A percentile compares a stretch with the other conserved stretches of the same genome.
Evolutionary conservation across 371 early-diverging fungal species (phyloP).

Genomic region (Parasitella parasitica): DNA sequence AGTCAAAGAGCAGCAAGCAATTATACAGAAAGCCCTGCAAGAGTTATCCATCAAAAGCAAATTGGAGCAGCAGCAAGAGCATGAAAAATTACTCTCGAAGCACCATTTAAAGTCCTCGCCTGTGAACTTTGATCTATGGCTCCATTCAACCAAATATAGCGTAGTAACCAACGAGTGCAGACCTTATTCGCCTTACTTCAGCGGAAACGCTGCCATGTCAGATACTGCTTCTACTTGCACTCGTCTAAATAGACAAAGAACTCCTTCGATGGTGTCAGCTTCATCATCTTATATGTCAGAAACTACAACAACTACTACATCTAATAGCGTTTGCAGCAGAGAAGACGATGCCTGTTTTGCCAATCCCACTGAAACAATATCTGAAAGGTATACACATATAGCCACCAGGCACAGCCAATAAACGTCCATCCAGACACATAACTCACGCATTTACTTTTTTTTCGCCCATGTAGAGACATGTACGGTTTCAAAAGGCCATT

Average conservation of each 20-base stretch:
- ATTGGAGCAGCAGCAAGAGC: slow-evolving; percentile 5
- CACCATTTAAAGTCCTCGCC: background rate
- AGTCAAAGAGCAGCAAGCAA: slow-evolving; percentile 17
- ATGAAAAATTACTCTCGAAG: background rate
- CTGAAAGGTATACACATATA: background rate
- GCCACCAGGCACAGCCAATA: too few relatives aligned
- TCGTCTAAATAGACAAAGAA: slow-evolving; percentile 7
- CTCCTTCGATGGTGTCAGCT: slow-evolving; percentile 10
- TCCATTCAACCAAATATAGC: background rate
- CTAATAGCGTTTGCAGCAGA: background rate
- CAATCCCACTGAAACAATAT: background rate
- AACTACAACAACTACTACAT: background rate
- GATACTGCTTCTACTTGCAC: background rate
- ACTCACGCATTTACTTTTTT: too few relatives aligned
- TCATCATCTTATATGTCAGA: background rate
- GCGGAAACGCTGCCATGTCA: background rate
- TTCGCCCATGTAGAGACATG: slow-evolving; percentile 45
- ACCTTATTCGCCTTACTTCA: slow-evolving; percentile 14
- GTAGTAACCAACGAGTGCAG: slow-evolving; percentile 3
- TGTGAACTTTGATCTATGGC: background rate
- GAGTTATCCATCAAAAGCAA: slow-evolving; percentile 9
- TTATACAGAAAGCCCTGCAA: slow-evolving; percentile 14
- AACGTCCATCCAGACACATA: too few relatives aligned
- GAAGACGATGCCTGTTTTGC: background rate
- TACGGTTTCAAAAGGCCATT: slow-evolving; percentile 66